Conservation (phyloP, 108 stramenopile genomes). For the Conticribra weissflogii region DNA sequence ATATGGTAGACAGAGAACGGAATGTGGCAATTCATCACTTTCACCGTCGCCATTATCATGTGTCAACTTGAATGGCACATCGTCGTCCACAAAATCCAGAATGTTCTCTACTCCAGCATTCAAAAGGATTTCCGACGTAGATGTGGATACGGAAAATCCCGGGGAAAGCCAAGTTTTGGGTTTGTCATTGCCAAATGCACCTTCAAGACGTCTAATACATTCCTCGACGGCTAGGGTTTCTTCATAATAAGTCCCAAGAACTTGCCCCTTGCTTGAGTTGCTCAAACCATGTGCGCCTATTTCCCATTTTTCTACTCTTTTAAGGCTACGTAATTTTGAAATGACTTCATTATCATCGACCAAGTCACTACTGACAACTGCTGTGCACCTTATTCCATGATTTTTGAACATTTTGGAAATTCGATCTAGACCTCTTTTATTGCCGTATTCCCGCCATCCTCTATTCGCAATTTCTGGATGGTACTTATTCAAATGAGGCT, state of each 20-base stretch:
- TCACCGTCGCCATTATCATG: background rate
- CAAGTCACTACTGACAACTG: constrained; percentile 41
- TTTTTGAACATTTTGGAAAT: constrained; percentile 24
- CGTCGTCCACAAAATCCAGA: constrained; percentile 40
- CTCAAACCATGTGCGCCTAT: constrained; percentile 38
- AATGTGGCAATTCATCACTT: background rate
- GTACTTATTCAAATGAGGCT: constrained; percentile 31
- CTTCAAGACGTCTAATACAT: constrained; percentile 8
- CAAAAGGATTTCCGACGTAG: constrained; percentile 14
- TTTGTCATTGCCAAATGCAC: constrained; percentile 17
- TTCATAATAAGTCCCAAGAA: background rate
- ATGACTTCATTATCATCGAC: constrained; percentile 13
- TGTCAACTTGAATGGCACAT: constrained; percentile 14
- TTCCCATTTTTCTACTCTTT: constrained; percentile 18
- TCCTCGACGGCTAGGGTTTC: constrained; percentile 8
- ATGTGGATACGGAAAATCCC: constrained; percentile 30
- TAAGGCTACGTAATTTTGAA: constrained; percentile 11
- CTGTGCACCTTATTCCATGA: constrained; percentile 31
- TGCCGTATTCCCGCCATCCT: constrained; percentile 42
- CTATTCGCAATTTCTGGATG: constrained; percentile 32
- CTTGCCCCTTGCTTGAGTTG: constrained; percentile 28
- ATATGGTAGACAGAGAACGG: constrained; percentile 35
- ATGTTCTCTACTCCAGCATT: constrained; percentile 27
- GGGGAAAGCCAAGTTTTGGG: constrained; percentile 37
- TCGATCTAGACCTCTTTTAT: constrained; percentile 28